These are phyloP conservation scores for Yueomyces sp. DNA, from an alignment of 805 yeast species.

Conservation along the genomic window DNA sequence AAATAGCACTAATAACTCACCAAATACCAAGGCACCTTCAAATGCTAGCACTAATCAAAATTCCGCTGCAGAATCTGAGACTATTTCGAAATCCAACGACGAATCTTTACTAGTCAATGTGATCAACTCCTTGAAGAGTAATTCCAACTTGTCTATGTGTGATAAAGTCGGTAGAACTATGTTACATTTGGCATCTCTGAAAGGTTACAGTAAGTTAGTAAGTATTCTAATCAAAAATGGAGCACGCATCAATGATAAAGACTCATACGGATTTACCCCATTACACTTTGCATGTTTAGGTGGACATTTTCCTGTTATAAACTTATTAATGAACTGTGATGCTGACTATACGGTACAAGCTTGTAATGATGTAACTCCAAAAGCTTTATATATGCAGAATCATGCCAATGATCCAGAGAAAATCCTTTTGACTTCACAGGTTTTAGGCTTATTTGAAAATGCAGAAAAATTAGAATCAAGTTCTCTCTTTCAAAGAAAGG, in stretches of 20 bases:
- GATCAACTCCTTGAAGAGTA: slow-evolving; percentile 53
- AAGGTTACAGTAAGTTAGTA: slow-evolving; percentile 53
- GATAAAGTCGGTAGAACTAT: slow-evolving; percentile 78
- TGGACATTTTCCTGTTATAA: slow-evolving; percentile 59
- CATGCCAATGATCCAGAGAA: slow-evolving; percentile 21
- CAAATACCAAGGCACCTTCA: slow-evolving; percentile 1
- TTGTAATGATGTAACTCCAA: slow-evolving; percentile 34
- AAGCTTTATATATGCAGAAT: slow-evolving; percentile 20
- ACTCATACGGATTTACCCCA: slow-evolving; percentile 75
- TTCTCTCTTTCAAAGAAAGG: background rate
- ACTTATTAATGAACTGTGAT: slow-evolving; percentile 46
- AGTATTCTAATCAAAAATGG: slow-evolving; percentile 50
- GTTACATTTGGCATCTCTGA: slow-evolving; percentile 71
- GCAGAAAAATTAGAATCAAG: background rate
- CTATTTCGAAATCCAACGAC: slow-evolving; percentile 13
- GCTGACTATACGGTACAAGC: slow-evolving; percentile 44
- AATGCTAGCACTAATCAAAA: background rate
- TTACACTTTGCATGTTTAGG: slow-evolving; percentile 71
- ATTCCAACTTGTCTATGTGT: slow-evolving; percentile 72
- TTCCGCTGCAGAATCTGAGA: background rate
- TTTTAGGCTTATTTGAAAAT: background rate
- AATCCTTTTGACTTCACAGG: background rate
- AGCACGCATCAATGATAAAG: slow-evolving; percentile 59
- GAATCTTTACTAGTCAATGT: slow-evolving; percentile 33
- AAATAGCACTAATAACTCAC: slow-evolving; percentile 4